These are phyloP conservation scores for Phytophthora gonapodyides DNA, from an alignment of 352 stramenopile species.

Conservation along the genomic window DNA sequence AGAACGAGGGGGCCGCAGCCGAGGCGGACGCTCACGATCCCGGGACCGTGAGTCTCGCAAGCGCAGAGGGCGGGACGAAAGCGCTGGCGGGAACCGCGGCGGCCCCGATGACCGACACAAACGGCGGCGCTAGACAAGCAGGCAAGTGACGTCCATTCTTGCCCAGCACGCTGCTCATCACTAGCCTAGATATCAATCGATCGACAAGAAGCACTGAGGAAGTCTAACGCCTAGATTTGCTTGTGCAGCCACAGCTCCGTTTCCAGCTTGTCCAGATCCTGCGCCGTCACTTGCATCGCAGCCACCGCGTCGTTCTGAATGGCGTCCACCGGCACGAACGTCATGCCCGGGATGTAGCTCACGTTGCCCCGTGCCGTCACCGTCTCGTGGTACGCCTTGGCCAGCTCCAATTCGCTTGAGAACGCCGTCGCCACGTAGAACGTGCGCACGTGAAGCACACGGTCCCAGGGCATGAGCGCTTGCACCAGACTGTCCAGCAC, in stretches of 20 bases:
- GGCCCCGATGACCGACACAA: slow-evolving; percentile 42
- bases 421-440: slow-evolving; percentile 65
- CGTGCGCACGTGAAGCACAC: slow-evolving; percentile 67
- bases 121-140: slow-evolving; percentile 50
- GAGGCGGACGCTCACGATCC: slow-evolving; percentile 47
- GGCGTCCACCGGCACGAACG: slow-evolving; percentile 72
- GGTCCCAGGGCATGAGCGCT: slow-evolving; percentile 62
- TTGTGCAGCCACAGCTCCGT: slow-evolving; percentile 85
- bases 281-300: slow-evolving; percentile 68
- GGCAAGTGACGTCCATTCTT: slow-evolving; percentile 10
- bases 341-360: slow-evolving; percentile 53
- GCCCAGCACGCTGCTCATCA: not conserved
- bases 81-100: slow-evolving; percentile 32
- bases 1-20: slow-evolving; percentile 33
- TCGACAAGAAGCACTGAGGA: slow-evolving; percentile 19
- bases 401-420: slow-evolving; percentile 57
- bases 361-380: slow-evolving; percentile 38
- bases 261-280: slow-evolving; percentile 83
- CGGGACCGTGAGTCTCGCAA: slow-evolving; percentile 73
- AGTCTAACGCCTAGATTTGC: slow-evolving; percentile 56
- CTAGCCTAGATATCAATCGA: slow-evolving; percentile 21
- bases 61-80: slow-evolving; percentile 62
- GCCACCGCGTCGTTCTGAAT: slow-evolving; percentile 55
- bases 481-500: slow-evolving; percentile 42
- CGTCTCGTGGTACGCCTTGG: slow-evolving; percentile 29